Conservation (phyloP, 2,329 filamentous ascomycete species). For the Trichoderma harzianum region DNA sequence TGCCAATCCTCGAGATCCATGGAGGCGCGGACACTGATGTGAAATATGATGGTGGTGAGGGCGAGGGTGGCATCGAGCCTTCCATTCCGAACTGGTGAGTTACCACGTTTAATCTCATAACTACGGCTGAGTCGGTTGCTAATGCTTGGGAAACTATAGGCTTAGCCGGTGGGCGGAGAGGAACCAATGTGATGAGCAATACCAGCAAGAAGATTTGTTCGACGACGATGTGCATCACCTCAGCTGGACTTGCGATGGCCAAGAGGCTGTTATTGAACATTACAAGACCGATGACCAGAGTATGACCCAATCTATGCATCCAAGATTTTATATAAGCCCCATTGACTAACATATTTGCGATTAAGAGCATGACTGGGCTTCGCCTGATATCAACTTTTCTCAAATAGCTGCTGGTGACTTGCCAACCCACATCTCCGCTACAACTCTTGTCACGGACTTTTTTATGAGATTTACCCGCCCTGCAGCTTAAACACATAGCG, state of each 20-base stretch:
- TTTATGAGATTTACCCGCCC: slow-evolving; percentile 37
- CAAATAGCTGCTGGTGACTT: slow-evolving; percentile 38
- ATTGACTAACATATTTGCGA: neutral
- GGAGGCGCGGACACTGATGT: slow-evolving; percentile 43
- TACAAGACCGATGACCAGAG: slow-evolving; percentile 43
- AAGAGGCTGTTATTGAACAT: slow-evolving; percentile 39
- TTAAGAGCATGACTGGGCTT: slow-evolving; percentile 43
- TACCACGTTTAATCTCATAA: too few relatives aligned
- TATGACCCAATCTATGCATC: neutral
- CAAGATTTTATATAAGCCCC: neutral
- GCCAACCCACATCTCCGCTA: slow-evolving; percentile 43
- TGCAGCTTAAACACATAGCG: neutral
- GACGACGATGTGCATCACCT: slow-evolving; percentile 41
- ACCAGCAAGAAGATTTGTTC: slow-evolving; percentile 32
- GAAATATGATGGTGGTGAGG: slow-evolving; percentile 40
- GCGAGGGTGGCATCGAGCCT: slow-evolving; percentile 40
- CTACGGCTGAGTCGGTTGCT: neutral
- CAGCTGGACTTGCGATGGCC: slow-evolving; percentile 40
- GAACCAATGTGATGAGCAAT: slow-evolving; percentile 35
- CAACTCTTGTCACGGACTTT: slow-evolving; percentile 43
- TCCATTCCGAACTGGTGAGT: slow-evolving; percentile 35
- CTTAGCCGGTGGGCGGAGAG: slow-evolving; percentile 40
- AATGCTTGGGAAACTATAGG: slow-evolving; percentile 24
- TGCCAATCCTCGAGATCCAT: slow-evolving; percentile 46
- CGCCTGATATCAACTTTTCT: slow-evolving; percentile 43